Evolutionary conservation across 1,284 basidiomycete genomes (phyloP).

Genomic region (Heterobasidion occidentale): DNA sequence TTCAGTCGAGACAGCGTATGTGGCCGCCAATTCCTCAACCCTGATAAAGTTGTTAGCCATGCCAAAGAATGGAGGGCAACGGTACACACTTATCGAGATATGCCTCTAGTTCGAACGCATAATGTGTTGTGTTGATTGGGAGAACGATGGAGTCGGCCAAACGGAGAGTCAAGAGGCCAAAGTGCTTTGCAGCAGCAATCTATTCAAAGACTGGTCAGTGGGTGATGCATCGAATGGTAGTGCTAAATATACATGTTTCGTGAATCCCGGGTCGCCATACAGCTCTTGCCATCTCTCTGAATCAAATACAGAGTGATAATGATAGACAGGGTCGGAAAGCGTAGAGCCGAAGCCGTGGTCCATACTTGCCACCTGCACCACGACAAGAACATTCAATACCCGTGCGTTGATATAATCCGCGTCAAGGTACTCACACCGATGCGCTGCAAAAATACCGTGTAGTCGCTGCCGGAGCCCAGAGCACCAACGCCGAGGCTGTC

Average conservation of each 20-base stretch:
- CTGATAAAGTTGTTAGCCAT: slow-evolving; percentile 10
- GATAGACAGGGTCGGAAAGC: slow-evolving; percentile 56
- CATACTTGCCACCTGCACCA: slow-evolving; percentile 38
- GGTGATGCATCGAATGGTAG: too few relatives aligned
- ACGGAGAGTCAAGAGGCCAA: slow-evolving; percentile 57
- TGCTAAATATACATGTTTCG: slow-evolving; percentile 43
- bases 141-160: slow-evolving; percentile 51
- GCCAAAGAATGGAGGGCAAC: not conserved
- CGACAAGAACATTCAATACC: too few relatives aligned
- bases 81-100: slow-evolving; percentile 39
- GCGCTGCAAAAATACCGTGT: slow-evolving; percentile 72
- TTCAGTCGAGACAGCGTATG: slow-evolving; percentile 7
- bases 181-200: slow-evolving; percentile 60
- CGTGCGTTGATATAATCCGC: not conserved
- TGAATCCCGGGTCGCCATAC: slow-evolving; percentile 70
- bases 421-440: slow-evolving; percentile 33
- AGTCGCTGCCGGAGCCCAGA: slow-evolving; percentile 64
- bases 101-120: slow-evolving; percentile 40
- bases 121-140: slow-evolving; percentile 75
- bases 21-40: slow-evolving; percentile 21
- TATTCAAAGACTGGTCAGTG: slow-evolving; percentile 16
- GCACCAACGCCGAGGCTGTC: slow-evolving; percentile 26
- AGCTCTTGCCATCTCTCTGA: slow-evolving; percentile 62
- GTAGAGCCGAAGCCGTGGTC: slow-evolving; percentile 44
- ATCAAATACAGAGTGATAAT: slow-evolving; percentile 76